Evolutionary conservation across 2,329 filamentous ascomycete genomes (phyloP), one percentile per base, ranked within the genome.

Genomic region (Aspergillus hiratsukae): DNA sequence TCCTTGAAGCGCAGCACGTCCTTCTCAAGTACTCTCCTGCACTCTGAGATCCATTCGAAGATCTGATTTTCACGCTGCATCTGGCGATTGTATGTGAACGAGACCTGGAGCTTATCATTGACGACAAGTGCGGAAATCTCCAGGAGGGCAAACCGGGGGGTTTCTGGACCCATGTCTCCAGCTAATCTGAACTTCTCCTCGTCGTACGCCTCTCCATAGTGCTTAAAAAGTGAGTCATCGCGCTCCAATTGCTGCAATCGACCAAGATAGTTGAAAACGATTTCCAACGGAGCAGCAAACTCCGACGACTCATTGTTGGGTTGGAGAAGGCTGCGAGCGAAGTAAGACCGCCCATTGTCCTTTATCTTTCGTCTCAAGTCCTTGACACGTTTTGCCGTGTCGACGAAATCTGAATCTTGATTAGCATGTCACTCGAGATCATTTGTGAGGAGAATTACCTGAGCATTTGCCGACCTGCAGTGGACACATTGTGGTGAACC

Each of bases 111-210:
- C 17, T 69, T 69, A 0, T 76, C 78, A 48, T 77, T 73, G 21
- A 77, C 72, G 7, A 82, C 70, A 25, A 80, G 76, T 0, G 80
- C 79, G 1, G 78, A 77, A 4, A 82, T 75, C 55, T 83, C 80
- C 52, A 83, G 78, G 0, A 82, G 73, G 1, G 75, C 76, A 58
- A 80, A 78, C 1, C 78, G 73, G 25, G 72, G 71, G 3, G 77
- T 78, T 9, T 72, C 61, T 17, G 70, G 66, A 3, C 76, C 77
- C 61, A 78, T 76, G 57, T 80, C 78, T 6, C 76, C 73, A 11
- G 73, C 74, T 4, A 73, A 51, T n/a, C 64, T 63, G 23, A 69
- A 67, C 19, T 68, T 61, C 5, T 70, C 64, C 23, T 60, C 61
- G 49, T 68, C 64, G 35, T 68, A 68, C 1, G 63, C 62, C 27